phyloP scores from a whole-genome alignment of 768 basidiomycete species.

The Cantharellus anzutake region DNA sequence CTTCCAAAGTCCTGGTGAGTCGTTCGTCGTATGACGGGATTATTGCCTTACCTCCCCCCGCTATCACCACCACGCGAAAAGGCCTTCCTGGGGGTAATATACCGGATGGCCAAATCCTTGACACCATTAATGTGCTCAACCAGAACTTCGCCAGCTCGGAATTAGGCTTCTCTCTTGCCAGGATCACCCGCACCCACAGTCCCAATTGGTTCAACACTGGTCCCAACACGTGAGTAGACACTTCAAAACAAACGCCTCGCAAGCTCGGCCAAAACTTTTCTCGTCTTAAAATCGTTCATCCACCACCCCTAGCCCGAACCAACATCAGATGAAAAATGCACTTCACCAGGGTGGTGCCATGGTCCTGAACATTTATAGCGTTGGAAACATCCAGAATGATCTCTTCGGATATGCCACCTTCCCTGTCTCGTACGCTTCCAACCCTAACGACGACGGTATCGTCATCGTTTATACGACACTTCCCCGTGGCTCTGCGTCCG shows the following conservation, averaged over 20 bases:
- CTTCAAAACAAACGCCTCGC: too few relatives aligned
- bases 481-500: slow-evolving; percentile 14
- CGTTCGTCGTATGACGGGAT: background rate
- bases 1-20: background rate
- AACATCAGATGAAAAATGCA: slow-evolving; percentile 20
- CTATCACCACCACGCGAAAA: background rate
- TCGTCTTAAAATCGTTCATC: too few relatives aligned
- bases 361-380: slow-evolving; percentile 22
- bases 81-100: background rate
- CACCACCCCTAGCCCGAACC: slow-evolving; percentile 14
- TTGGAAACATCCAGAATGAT: slow-evolving; percentile 9
- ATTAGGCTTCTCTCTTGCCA: slow-evolving; percentile 10
- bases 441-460: slow-evolving; percentile 21
- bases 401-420: slow-evolving; percentile 23
- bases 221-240: too few relatives aligned
- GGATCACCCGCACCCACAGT: slow-evolving; percentile 9
- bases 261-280: too few relatives aligned
- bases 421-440: slow-evolving; percentile 16
- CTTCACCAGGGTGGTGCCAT: slow-evolving; percentile 17
- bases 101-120: slow-evolving; percentile 7
- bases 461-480: slow-evolving; percentile 18
- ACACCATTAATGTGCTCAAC: slow-evolving; percentile 11
- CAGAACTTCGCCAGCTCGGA: slow-evolving; percentile 9
- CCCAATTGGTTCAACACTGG: slow-evolving; percentile 13
- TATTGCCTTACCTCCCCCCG: background rate